phyloP scores from a whole-genome alignment of 2,329 filamentous ascomycete species.

The Trichoderma sp. region DNA sequence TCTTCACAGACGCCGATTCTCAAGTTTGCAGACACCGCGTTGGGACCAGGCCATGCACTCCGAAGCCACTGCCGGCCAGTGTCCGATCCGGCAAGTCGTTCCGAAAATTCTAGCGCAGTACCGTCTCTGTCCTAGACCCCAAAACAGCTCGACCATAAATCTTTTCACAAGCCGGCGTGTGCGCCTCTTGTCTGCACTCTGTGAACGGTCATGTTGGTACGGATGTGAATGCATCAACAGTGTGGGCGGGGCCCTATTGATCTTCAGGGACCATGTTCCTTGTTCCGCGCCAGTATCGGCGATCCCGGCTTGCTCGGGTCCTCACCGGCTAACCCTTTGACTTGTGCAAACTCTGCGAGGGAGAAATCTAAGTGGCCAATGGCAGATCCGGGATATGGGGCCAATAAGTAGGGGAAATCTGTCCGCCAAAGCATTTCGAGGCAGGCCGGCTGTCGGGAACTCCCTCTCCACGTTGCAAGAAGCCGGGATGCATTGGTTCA shows the following conservation, averaged over 20 bases:
- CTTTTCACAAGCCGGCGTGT: neutral
- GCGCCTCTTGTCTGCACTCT: neutral
- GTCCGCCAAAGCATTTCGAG: neutral
- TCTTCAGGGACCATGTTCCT: conserved; percentile 13
- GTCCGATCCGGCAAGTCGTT: neutral
- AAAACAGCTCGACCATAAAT: neutral
- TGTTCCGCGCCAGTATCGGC: conserved; percentile 7
- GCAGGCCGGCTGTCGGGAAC: neutral
- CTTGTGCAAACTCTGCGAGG: neutral
- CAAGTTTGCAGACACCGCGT: neutral
- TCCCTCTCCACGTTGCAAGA: neutral
- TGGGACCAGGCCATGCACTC: neutral
- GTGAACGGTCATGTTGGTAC: neutral
- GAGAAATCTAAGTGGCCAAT: conserved; percentile 2
- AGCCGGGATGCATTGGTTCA: neutral
- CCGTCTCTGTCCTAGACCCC: neutral
- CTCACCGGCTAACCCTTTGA: neutral
- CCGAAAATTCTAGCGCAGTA: neutral
- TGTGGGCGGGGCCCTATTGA: conserved; percentile 4
- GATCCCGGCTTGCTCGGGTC: conserved; percentile 10
- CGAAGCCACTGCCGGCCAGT: neutral
- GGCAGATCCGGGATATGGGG: neutral
- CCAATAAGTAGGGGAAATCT: neutral
- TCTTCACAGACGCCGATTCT: neutral
- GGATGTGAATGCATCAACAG: neutral